A percentile compares a stretch with the other conserved stretches of the same genome.
Conservation (phyloP, 257 asterid species). For the Capsicum pubescens region DNA sequence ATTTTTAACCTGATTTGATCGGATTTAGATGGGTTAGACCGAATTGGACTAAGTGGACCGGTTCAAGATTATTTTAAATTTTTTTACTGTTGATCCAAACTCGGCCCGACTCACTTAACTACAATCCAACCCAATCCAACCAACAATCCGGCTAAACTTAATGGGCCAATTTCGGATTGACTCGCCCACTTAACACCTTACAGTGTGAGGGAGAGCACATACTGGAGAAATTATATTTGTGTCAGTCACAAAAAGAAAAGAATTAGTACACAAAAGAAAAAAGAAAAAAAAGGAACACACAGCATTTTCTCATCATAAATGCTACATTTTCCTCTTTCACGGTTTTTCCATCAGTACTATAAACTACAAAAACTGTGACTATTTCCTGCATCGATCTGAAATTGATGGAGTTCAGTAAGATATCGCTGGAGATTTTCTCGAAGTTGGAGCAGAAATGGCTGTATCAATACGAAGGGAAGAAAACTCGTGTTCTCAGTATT, state of each 20-base stretch:
- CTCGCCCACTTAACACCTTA: no score
- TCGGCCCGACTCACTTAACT: no score
- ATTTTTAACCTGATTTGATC: no score
- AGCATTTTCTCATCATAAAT: slow-evolving; percentile 48
- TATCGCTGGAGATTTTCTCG: slow-evolving; percentile 82
- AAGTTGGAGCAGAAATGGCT: slow-evolving; percentile 95
- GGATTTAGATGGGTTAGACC: no score
- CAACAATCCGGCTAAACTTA: no score
- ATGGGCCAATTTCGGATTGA: no score
- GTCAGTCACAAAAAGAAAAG: not conserved
- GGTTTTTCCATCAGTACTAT: slow-evolving; percentile 39
- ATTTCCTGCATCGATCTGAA: no score
- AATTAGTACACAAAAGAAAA: not conserved
- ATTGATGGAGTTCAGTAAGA: slow-evolving; percentile 72
- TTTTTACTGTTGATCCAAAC: no score
- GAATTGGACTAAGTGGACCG: no score
- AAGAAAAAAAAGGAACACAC: not conserved
- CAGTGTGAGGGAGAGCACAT: not conserved
- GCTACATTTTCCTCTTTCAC: slow-evolving; percentile 60
- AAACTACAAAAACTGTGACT: not conserved
- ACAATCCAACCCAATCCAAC: no score
- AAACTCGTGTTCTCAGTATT: slow-evolving; percentile 73
- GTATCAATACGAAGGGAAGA: slow-evolving; percentile 74
- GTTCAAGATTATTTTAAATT: no score
- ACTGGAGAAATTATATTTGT: slow-evolving; percentile 19